Evolutionary conservation across 331 rosid genomes (phyloP).

Genomic region (Phaseolus coccineus): DNA sequence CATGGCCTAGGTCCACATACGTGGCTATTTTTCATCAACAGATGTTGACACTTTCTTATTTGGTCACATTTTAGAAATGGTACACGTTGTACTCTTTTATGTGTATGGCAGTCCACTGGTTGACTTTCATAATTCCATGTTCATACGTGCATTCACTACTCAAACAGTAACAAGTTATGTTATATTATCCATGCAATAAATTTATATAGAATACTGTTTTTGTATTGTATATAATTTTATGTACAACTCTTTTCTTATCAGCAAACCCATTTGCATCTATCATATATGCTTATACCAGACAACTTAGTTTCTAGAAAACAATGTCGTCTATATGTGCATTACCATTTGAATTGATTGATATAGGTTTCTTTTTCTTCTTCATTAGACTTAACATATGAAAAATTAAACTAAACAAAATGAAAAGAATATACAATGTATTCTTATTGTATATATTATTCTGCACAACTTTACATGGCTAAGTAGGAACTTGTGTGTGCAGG

Average conservation of each 20-base stretch:
- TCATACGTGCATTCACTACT: neutral
- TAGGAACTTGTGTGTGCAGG: conserved; percentile 54
- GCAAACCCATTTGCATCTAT: too few relatives aligned
- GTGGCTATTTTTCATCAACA: neutral
- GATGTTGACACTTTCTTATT: conserved; percentile 19
- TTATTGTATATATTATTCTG: neutral
- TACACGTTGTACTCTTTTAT: conserved; percentile 20
- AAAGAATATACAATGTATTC: neutral
- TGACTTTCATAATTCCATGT: neutral
- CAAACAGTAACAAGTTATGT: neutral
- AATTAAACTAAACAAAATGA: neutral
- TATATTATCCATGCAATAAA: conserved; percentile 4
- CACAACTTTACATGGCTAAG: neutral
- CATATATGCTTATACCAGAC: too few relatives aligned
- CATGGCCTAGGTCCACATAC: conserved; percentile 42
- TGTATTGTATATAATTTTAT: neutral
- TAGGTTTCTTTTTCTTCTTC: too few relatives aligned
- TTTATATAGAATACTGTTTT: neutral
- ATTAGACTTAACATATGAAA: neutral
- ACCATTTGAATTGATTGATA: neutral
- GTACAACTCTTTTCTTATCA: neutral
- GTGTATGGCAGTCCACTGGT: conserved; percentile 22
- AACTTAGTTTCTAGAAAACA: neutral
- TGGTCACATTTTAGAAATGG: conserved; percentile 31
- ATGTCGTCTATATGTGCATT: neutral